phyloP scores from a whole-genome alignment of 2,329 filamentous ascomycete genomes.

The Colletotrichum orbiculare region DNA sequence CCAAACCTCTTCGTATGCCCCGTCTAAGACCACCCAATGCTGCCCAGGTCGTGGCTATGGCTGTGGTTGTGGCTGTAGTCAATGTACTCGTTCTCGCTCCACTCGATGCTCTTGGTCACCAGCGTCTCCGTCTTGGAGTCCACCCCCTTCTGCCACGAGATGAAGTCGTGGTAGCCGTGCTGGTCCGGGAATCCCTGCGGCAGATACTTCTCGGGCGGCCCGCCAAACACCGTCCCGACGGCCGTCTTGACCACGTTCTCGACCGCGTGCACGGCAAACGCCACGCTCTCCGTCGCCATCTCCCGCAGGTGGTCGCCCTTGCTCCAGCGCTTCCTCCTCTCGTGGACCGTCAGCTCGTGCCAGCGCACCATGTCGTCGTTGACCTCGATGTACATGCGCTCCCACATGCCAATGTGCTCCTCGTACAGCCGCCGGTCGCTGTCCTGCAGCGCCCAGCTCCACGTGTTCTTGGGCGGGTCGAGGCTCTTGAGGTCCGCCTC shows the following conservation, averaged over 20 bases:
- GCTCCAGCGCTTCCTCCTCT: constrained; percentile 9
- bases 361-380: constrained; percentile 33
- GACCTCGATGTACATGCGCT: constrained; percentile 37
- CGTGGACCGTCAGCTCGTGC: constrained; percentile 15
- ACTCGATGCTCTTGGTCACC: too few relatives aligned
- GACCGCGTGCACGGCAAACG: neutral
- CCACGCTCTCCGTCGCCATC: constrained; percentile 1
- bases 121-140: neutral
- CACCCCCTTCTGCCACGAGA: constrained; percentile 28
- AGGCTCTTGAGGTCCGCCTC: constrained; percentile 34
- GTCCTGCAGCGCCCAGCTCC: constrained; percentile 30
- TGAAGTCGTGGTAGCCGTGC: constrained; percentile 32
- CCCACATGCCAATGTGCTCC: constrained; percentile 40
- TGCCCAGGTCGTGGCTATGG: too few relatives aligned
- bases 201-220: neutral
- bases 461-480: constrained; percentile 5
- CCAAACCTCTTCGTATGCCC: too few relatives aligned
- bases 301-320: constrained; percentile 3
- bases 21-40: too few relatives aligned
- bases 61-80: too few relatives aligned
- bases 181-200: neutral
- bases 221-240: neutral
- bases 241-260: neutral
- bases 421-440: constrained; percentile 12
- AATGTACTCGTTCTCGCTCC: too few relatives aligned